Conservation (phyloP, 768 basidiomycete genomes). For the Mrakia frigida region DNA sequence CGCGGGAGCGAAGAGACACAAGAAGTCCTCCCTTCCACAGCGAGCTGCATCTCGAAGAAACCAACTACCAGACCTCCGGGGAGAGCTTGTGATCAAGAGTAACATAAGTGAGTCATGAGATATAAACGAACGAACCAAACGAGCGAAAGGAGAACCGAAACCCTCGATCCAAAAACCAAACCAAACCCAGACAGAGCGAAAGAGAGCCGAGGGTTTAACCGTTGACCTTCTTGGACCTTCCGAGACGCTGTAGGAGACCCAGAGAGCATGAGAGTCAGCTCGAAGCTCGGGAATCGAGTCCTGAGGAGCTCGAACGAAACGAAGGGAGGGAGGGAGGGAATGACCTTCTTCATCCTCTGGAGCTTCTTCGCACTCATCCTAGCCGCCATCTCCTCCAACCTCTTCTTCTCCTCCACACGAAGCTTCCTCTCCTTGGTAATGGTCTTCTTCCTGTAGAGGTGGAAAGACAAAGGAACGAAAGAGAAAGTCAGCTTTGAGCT, state of each 20-base stretch:
- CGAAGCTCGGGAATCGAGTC: too few species aligned
- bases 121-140: neutral
- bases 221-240: slow-evolving; percentile 33
- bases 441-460: slow-evolving; percentile 18
- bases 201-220: slow-evolving; percentile 11
- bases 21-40: too few species aligned
- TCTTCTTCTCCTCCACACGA: slow-evolving; percentile 32
- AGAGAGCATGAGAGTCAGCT: neutral
- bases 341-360: slow-evolving; percentile 33
- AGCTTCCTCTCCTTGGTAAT: slow-evolving; percentile 30
- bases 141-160: neutral
- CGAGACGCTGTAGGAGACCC: slow-evolving; percentile 22
- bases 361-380: slow-evolving; percentile 33
- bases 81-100: neutral
- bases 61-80: too few species aligned
- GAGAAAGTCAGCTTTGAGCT: neutral
- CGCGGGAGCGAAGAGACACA: too few species aligned
- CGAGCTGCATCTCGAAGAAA: too few species aligned
- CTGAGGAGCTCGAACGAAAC: neutral
- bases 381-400: slow-evolving; percentile 31
- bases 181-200: neutral
- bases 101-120: neutral
- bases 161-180: too few species aligned
- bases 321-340: neutral
- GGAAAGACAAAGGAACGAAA: neutral